Evolutionary conservation across 306 rosid species (phyloP).

Genomic region (Cucurbita moschata): DNA sequence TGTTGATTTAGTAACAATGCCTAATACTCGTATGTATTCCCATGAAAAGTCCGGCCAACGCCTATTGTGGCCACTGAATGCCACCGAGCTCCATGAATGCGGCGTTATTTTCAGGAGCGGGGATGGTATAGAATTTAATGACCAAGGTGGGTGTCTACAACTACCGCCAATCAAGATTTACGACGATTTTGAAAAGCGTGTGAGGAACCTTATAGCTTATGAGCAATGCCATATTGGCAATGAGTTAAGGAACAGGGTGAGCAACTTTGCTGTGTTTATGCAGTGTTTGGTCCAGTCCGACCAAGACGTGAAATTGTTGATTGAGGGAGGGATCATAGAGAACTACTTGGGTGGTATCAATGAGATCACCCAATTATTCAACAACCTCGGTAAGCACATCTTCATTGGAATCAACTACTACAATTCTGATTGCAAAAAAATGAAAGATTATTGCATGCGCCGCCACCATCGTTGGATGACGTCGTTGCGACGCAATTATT

Average conservation of each 20-base stretch:
- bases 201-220: not conserved
- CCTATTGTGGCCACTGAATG: not conserved
- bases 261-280: not conserved
- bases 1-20: not conserved
- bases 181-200: not conserved
- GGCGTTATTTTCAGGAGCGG: not conserved
- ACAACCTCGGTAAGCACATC: not conserved
- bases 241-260: not conserved
- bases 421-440: not conserved
- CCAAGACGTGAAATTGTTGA: not conserved
- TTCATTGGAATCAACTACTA: not conserved
- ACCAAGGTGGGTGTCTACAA: not conserved
- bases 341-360: not conserved
- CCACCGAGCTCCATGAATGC: not conserved
- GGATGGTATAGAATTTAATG: not conserved
- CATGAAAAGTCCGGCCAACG: conserved; percentile 16
- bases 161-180: not conserved
- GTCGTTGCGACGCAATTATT: not conserved
- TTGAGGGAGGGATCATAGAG: not conserved
- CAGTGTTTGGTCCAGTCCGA: not conserved
- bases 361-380: not conserved
- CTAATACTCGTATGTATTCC: not conserved
- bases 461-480: not conserved
- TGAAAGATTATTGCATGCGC: not conserved
- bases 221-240: not conserved